A percentile compares a stretch with the other conserved stretches of the same genome.
These are phyloP conservation scores for Cryoendolithus antarcticus DNA, from an alignment of 2,329 filamentous ascomycete species.

Conservation along the genomic window DNA sequence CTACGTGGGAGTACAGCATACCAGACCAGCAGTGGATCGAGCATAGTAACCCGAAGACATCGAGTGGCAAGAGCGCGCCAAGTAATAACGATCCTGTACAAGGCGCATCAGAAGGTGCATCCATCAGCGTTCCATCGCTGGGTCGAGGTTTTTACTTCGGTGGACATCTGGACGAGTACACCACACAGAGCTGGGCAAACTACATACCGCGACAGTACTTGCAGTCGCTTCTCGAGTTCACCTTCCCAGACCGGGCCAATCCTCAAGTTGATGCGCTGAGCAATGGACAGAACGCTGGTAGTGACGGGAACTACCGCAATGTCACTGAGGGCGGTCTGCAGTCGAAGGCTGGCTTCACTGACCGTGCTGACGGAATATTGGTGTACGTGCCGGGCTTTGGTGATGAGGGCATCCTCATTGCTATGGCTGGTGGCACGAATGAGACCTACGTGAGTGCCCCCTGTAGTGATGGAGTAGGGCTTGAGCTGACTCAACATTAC, in stretches of 20 bases:
- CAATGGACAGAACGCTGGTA: conserved; percentile 43
- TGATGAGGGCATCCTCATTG: conserved; percentile 60
- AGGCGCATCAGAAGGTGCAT: conserved; percentile 61
- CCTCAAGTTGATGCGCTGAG: conserved; percentile 46
- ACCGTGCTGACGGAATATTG: conserved; percentile 60
- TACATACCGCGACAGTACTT: conserved; percentile 54
- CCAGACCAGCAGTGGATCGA: conserved; percentile 48
- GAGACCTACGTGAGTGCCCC: conserved; percentile 45
- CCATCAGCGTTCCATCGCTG: conserved; percentile 55
- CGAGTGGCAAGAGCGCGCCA: conserved; percentile 50
- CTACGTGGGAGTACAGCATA: conserved; percentile 61
- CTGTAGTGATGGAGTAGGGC: neutral
- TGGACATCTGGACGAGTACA: conserved; percentile 57
- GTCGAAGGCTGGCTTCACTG: conserved; percentile 52
- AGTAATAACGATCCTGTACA: conserved; percentile 46
- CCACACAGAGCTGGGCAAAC: conserved; percentile 55
- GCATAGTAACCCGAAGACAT: conserved; percentile 48
- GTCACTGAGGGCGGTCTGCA: conserved; percentile 62
- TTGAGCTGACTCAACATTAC: neutral
- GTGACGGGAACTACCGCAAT: conserved; percentile 56
- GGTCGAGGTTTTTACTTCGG: conserved; percentile 70
- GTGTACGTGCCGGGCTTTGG: conserved; percentile 70
- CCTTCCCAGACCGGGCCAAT: conserved; percentile 58
- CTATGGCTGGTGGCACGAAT: conserved; percentile 62
- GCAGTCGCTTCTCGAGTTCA: conserved; percentile 64